Base-by-base conservation (phyloP, 208 protist genomes). In the Tritrichomonas foetus region DNA sequence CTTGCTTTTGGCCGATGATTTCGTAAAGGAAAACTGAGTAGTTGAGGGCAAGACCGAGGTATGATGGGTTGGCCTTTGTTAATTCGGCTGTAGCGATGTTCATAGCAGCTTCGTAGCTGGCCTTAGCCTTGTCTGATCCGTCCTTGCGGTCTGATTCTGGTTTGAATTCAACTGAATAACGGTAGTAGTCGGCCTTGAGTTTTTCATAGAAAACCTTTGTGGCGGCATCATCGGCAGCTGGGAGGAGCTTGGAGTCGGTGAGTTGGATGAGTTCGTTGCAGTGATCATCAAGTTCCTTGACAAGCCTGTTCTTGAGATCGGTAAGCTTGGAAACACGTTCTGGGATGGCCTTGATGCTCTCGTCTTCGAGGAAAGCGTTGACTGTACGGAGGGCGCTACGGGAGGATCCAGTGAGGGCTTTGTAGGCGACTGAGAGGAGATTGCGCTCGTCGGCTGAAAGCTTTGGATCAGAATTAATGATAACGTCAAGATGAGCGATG, bases 1-100 rank as follows among this genome's bases (percentile, higher is more conserved):
- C 57, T 30, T 75, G 50, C 16, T 66, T 74, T 41, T 94, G 25
- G 25, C 61, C 66, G 1, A 95, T 72, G 92, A 94, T 94, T 80
- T 95, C 94, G 36, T 95, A 96, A 66, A 94, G 49, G 92, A 93
- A 95, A 72, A 96, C 95, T 0, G 96, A 97, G 82, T 96, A 97
- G 94, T 97, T 97, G 14, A 97, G 95, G 72, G 97, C 97, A 57
- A 97, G 94, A 36, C 96, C 96, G 30, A 93, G 33, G 13, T 27
- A 47, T 13, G n/a, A 0, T 93, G 82, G 82, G 33, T 93, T n/a
- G 30, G 47, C 30, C 5, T 64, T 66, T 0, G 74, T 61, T 30
- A 89, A 22, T 41, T 93, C 22, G 0, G 0, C 0, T 64, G 16
- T n/a, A 5, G 95, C 95, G 44, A 69, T 16, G n/a, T 55, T 49